Evolutionary conservation across 768 basidiomycete genomes (phyloP), one percentile per base, ranked within the genome.

Genomic region (Asterophora lycoperdoides): DNA sequence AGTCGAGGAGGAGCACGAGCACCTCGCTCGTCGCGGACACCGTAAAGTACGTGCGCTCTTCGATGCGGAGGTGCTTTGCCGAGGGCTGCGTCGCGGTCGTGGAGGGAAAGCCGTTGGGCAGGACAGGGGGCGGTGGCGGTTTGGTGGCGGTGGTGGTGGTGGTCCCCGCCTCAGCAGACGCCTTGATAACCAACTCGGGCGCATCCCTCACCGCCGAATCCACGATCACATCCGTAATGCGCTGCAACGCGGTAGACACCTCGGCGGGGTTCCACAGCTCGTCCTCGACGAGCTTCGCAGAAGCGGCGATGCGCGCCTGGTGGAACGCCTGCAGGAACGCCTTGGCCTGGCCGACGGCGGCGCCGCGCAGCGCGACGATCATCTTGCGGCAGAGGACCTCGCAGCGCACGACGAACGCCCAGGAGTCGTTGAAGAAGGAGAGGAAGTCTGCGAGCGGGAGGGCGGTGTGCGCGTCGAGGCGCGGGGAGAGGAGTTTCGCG

Each of bases 241-340:
- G 78, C 66, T 98, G 95, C 20, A 89, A 67, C 4, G 69, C 54
- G 4, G 71, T 60, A 1, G 83, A 70, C 11, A 95, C 81, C 48
- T 96, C 90, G 11, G 81, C 75, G 13, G 88, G 87, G 49, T 74
- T 81, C 96, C 96, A 98, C 51, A 86, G 87, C 62, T 99, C 96
- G 56, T 97, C 93, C 64, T 98, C 93, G 7, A 99, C 95, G 20
- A 91, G 69, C 63, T 87, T 91, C 20, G 95, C 94, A 2, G 86
- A 88, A 47, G 77, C 77, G 2, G 84, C 79, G 37, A 98, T 78
- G 43, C 87, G 78, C 9, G 76, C 67, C 56, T 93, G 84, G 61
- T 99, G 96, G 69, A 94, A 97, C 0, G 74, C 67, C 59, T 88
- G 83, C 20, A 99, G 71, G 71, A 94, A 99, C 8, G 79, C 68